Percentiles rank a stretch among this genome's conserved stretches.
These are phyloP conservation scores for Calonectria ilicicola DNA, from an alignment of 2,329 filamentous ascomycete genomes.

Conservation along the genomic window DNA sequence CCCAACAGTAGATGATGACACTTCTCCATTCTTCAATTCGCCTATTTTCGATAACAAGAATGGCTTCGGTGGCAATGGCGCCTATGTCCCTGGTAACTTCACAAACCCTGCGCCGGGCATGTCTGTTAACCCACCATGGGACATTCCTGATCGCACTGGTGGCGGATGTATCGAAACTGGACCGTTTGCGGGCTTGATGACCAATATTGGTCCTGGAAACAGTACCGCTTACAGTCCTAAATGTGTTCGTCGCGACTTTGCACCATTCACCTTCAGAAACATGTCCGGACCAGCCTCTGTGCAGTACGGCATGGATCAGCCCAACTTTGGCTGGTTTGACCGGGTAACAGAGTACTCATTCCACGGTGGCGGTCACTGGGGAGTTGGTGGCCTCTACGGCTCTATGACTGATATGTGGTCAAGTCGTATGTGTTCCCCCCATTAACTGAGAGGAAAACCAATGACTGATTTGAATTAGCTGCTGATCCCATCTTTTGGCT, in stretches of 20 bases:
- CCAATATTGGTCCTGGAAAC: constrained; percentile 24
- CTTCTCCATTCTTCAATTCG: constrained; percentile 34
- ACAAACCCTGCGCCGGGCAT: constrained; percentile 25
- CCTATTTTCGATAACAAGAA: constrained; percentile 46
- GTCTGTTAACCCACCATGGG: constrained; percentile 29
- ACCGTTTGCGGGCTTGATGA: constrained; percentile 37
- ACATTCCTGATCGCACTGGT: constrained; percentile 30
- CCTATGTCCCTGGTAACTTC: constrained; percentile 27
- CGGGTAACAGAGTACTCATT: constrained; percentile 35
- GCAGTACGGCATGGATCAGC: constrained; percentile 36
- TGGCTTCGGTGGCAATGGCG: constrained; percentile 31
- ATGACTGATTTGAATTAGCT: constrained; percentile 1
- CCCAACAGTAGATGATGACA: constrained; percentile 27
- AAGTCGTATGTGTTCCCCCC: constrained; percentile 18
- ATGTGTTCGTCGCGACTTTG: constrained; percentile 29
- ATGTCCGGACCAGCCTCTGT: constrained; percentile 27
- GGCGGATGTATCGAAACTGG: constrained; percentile 41
- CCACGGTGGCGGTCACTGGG: constrained; percentile 43
- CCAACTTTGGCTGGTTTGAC: constrained; percentile 32
- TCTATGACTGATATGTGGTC: constrained; percentile 34
- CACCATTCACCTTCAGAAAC: constrained; percentile 26
- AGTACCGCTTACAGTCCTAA: constrained; percentile 18
- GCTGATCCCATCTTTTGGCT: constrained; percentile 45
- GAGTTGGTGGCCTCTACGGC: constrained; percentile 45
- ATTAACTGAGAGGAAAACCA: no score